Base-by-base conservation (phyloP, 2,329 filamentous ascomycete species). In the Coniochaeta sp. region DNA sequence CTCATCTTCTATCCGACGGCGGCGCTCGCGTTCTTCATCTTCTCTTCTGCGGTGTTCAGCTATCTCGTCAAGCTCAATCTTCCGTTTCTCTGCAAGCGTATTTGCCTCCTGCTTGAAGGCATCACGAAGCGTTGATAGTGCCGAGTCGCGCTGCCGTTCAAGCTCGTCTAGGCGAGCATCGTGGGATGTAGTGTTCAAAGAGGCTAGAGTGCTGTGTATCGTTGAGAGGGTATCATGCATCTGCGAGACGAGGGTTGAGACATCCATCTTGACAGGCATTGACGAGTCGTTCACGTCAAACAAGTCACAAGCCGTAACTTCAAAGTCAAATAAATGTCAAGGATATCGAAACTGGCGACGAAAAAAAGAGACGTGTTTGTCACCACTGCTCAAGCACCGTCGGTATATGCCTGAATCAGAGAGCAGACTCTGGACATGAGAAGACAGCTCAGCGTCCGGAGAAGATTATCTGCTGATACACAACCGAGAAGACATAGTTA, bases 141-240 rank as follows among this genome's bases (percentile, higher is more conserved):
- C 66, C 3, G 62, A 67, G 9, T 75, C 74, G 0, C 74, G 74
- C 57, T 70, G 67, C 59, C 70, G 64, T 61, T 78, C 76, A n/a
- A 77, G 69, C 38, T 71, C 70, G 52, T 76, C 73, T 14, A 78
- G 72, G 26, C 68, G 69, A 1, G 69, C 63, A 57, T 75, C 69
- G 61, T 77, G 74, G 9, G 68, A 63, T 7, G 67, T 65, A 1
- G 67, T 66, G 12, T 72, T 68, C 22, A 78, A 66, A 1, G 69
- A 66, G 14, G 69, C 67, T 36, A 79, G 65, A 24, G 76, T 74
- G 31, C 58, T 61, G 61, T 74, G 72, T 61, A 79, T 77, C 17
- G 69, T 67, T 0, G 73, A 71, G 52, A 79, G 68, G 22, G 72
- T 77, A 59, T 77, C 72, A 63, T 73, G 73, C 74, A 79, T 76